Percentiles rank a stretch among this genome's conserved stretches.
These are phyloP conservation scores for Citropsis articulata DNA, from an alignment of 345 rosid species.

Conservation along the genomic window DNA sequence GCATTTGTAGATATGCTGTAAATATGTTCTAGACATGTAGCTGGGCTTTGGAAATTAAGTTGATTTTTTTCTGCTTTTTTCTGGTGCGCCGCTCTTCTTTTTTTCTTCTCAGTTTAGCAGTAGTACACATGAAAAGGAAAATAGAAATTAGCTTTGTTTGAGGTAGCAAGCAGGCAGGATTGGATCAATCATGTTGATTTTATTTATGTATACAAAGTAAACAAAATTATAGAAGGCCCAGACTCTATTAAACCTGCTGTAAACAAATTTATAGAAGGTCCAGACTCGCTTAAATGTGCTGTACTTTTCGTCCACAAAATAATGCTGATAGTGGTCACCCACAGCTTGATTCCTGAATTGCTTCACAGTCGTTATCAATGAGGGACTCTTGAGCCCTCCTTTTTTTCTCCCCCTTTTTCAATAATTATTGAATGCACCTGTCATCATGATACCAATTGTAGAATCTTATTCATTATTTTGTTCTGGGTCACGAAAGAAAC, in stretches of 20 bases:
- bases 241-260: not conserved
- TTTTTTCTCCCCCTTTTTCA: not conserved
- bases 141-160: not conserved
- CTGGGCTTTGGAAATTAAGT: slow-evolving; percentile 15
- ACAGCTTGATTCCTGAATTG: too few relatives aligned
- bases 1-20: slow-evolving; percentile 38
- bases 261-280: not conserved
- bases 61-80: not conserved
- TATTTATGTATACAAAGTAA: not conserved
- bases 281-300: not conserved
- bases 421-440: too few relatives aligned
- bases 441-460: not conserved
- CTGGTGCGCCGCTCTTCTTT: not conserved
- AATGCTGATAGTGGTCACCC: not conserved
- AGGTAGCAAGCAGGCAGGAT: not conserved
- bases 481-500: not conserved
- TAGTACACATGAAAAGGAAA: not conserved
- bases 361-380: not conserved
- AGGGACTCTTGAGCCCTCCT: not conserved
- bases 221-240: not conserved
- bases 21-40: slow-evolving; percentile 21
- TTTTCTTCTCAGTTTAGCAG: too few relatives aligned
- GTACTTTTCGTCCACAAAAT: not conserved
- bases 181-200: not conserved
- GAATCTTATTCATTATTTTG: not conserved